Percentiles rank a stretch among this genome's conserved stretches.
Evolutionary conservation across 2,329 filamentous ascomycete species (phyloP).

Genomic region (Arachnomyces sp.): DNA sequence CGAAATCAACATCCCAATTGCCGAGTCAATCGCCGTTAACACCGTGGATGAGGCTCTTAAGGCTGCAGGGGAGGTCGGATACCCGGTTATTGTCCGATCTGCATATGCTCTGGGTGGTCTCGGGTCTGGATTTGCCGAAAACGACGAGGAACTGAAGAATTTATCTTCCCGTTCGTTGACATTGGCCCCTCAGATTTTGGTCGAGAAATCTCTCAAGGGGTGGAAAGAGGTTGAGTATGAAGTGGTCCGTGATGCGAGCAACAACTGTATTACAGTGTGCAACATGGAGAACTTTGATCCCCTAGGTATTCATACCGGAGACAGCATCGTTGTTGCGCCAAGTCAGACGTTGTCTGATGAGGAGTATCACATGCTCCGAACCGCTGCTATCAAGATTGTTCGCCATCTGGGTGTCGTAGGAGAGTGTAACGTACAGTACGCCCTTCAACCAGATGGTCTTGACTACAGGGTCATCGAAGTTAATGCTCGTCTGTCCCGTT

Average conservation of each 20-base stretch:
- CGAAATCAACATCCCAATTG: conserved; percentile 96
- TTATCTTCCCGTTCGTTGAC: conserved; percentile 88
- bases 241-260: conserved; percentile 89
- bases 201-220: conserved; percentile 97
- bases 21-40: conserved; percentile 85
- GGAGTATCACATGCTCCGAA: conserved; percentile 98
- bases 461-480: conserved; percentile 99
- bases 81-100: conserved; percentile 95
- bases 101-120: conserved; percentile 94
- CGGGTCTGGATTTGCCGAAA: conserved; percentile 91
- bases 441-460: conserved; percentile 87
- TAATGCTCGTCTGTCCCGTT: conserved; percentile 95
- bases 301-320: conserved; percentile 93
- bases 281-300: conserved; percentile 99
- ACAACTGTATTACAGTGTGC: conserved; percentile 99
- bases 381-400: conserved; percentile 96
- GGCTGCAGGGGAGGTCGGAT: conserved; percentile 79
- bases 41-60: conserved; percentile 87
- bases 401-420: conserved; percentile 93
- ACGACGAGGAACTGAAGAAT: conserved; percentile 86
- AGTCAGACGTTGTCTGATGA: conserved; percentile 96
- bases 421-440: conserved; percentile 98
- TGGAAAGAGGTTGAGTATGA: conserved; percentile 99
- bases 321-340: conserved; percentile 96
- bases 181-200: conserved; percentile 88